Percentiles rank a stretch among this genome's conserved stretches.
These are phyloP conservation scores for Theobroma cacao DNA, from an alignment of 345 rosid species.

Conservation along the genomic window DNA sequence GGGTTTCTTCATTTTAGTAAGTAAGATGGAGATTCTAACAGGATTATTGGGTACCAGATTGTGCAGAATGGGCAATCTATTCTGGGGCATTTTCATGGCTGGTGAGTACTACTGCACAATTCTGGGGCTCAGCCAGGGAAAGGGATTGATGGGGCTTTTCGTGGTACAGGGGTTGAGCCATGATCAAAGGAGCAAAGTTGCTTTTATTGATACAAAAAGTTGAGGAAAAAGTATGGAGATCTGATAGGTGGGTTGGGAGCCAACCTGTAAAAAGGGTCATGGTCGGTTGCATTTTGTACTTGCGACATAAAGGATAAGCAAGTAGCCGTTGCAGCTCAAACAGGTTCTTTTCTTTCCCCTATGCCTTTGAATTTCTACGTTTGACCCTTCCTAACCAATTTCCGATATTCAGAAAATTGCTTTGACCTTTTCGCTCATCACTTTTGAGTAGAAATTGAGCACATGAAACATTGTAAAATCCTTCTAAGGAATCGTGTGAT, in stretches of 20 bases:
- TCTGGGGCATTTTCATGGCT: conserved; percentile 5
- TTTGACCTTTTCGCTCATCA: too few relatives aligned
- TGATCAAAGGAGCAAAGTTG: neutral
- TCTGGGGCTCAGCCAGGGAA: neutral
- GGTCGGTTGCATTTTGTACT: neutral
- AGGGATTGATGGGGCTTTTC: neutral
- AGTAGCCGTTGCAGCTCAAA: conserved; percentile 7
- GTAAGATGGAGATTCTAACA: conserved; percentile 18
- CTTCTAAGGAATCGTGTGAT: too few relatives aligned
- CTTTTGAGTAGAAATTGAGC: too few relatives aligned
- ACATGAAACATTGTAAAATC: too few relatives aligned
- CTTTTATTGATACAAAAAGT: neutral
- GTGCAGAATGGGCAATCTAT: neutral
- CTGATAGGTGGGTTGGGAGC: neutral
- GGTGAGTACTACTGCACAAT: neutral
- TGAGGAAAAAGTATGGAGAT: neutral
- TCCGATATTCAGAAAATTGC: too few relatives aligned
- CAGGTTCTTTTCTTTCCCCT: neutral
- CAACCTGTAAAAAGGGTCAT: neutral
- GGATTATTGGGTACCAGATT: conserved; percentile 2
- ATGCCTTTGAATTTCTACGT: neutral
- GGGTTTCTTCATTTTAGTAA: conserved; percentile 34
- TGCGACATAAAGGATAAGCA: neutral
- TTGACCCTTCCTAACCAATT: neutral
- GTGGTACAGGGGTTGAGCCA: neutral